Evolutionary conservation across 345 rosid species (phyloP).

Genomic region (Dipteronia dyeriana): DNA sequence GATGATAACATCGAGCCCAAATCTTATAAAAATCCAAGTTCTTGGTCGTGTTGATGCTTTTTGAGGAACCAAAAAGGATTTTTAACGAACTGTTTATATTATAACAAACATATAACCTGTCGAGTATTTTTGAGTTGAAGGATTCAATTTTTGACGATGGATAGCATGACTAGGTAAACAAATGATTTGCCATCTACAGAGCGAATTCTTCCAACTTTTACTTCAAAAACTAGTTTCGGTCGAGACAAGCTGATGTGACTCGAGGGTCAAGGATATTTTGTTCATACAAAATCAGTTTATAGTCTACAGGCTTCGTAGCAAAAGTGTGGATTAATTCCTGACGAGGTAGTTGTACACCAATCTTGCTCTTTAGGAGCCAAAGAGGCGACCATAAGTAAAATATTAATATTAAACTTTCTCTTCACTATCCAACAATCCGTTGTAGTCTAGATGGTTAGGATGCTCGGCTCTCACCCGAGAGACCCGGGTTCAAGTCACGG

Average conservation of each 20-base stretch:
- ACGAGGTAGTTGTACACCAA: too few relatives aligned
- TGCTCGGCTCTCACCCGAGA: constrained; percentile 79
- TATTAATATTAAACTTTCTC: too few relatives aligned
- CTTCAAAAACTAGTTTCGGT: too few relatives aligned
- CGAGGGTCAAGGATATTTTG: too few relatives aligned
- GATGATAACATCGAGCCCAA: background rate
- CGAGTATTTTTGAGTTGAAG: too few relatives aligned
- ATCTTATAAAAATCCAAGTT: background rate
- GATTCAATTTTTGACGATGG: too few relatives aligned
- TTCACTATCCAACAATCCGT: constrained; percentile 9
- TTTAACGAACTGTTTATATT: background rate
- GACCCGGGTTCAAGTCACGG: constrained; percentile 50
- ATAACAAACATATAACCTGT: too few relatives aligned
- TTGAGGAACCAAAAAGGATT: too few relatives aligned
- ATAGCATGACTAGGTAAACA: background rate
- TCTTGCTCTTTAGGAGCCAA: too few relatives aligned
- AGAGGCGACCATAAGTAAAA: too few relatives aligned
- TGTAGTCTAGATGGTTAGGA: constrained; percentile 71
- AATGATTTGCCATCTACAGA: background rate
- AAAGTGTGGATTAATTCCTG: background rate
- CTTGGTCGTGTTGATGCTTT: background rate
- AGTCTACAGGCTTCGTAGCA: background rate
- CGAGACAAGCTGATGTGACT: too few relatives aligned
- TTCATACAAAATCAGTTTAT: background rate
- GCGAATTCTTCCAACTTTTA: background rate